Evolutionary conservation across 768 basidiomycete genomes (phyloP).

Genomic region (Baorangia bicolor): DNA sequence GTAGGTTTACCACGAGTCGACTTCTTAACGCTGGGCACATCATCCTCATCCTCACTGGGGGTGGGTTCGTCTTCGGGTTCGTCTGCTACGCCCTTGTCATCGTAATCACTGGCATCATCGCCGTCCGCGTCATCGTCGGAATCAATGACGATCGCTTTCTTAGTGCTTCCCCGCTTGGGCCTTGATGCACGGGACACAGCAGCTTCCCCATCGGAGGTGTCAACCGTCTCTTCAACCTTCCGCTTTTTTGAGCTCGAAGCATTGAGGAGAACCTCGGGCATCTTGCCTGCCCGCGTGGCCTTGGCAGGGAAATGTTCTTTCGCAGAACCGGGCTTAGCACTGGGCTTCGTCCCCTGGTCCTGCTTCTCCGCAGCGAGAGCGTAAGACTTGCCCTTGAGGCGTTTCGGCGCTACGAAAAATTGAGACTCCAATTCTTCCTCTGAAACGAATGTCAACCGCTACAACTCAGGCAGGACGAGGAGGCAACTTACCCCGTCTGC

Average conservation of each 20-base stretch:
- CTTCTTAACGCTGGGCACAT: conserved; percentile 23
- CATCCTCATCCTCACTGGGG: conserved; percentile 25
- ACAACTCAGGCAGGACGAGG: background rate
- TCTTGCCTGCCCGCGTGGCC: conserved; percentile 39
- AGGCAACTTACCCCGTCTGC: conserved; percentile 51
- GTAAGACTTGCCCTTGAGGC: conserved; percentile 75
- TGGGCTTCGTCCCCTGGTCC: conserved; percentile 21
- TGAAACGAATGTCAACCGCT: conserved; percentile 19
- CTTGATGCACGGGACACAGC: conserved; percentile 39
- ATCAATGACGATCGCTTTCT: conserved; percentile 42
- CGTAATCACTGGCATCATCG: conserved; percentile 29
- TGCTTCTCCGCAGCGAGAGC: conserved; percentile 52
- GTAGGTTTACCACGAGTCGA: conserved; percentile 24
- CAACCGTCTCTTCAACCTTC: conserved; percentile 18
- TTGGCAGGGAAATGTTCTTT: conserved; percentile 28
- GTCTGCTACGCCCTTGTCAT: conserved; percentile 34
- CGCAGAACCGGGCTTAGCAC: conserved; percentile 11
- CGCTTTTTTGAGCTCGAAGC: conserved; percentile 19
- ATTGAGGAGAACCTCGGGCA: conserved; percentile 60
- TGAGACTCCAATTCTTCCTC: conserved; percentile 54
- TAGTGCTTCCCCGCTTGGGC: conserved; percentile 36
- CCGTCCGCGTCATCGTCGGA: conserved; percentile 52
- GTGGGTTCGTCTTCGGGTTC: conserved; percentile 37
- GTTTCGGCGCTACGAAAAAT: conserved; percentile 51
- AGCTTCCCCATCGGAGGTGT: conserved; percentile 32